A percentile compares a stretch with the other conserved stretches of the same genome.
Evolutionary conservation across 2,329 filamentous ascomycete genomes (phyloP).

Genomic region (Apiospora aurea): DNA sequence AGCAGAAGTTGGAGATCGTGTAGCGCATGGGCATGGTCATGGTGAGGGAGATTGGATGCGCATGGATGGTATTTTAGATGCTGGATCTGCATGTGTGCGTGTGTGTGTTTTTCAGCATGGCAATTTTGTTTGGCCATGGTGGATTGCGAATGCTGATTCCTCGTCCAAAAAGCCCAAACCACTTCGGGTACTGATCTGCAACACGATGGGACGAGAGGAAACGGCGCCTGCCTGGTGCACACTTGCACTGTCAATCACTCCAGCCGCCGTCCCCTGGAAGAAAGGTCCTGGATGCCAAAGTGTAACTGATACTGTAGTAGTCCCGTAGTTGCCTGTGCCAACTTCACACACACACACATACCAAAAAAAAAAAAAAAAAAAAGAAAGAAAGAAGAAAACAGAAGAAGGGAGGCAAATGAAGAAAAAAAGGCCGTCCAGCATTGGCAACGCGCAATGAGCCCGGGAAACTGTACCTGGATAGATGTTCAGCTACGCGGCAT

Average conservation of each 20-base stretch:
- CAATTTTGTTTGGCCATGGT: constrained; percentile 18
- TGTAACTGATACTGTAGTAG: not conserved
- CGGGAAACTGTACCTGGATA: no score
- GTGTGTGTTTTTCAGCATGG: not conserved
- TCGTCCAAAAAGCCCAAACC: not conserved
- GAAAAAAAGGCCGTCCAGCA: not conserved
- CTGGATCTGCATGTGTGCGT: constrained; percentile 3
- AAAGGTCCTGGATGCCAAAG: not conserved
- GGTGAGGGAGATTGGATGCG: not conserved
- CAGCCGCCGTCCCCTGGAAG: not conserved
- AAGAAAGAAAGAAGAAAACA: no score
- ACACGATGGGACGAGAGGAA: constrained; percentile 2
- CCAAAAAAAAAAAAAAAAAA: no score
- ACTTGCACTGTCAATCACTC: not conserved
- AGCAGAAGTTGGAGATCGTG: not conserved
- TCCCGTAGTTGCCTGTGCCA: not conserved
- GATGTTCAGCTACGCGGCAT: no score
- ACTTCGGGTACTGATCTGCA: constrained; percentile 4
- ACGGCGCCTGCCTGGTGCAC: not conserved
- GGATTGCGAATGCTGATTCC: not conserved
- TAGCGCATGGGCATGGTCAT: not conserved
- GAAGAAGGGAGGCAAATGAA: no score
- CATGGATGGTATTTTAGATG: not conserved
- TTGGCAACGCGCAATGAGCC: no score
- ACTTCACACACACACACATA: not conserved